Conservation (phyloP, 2,329 filamentous ascomycete genomes). For the Calonectria pseudoreteaudii region DNA sequence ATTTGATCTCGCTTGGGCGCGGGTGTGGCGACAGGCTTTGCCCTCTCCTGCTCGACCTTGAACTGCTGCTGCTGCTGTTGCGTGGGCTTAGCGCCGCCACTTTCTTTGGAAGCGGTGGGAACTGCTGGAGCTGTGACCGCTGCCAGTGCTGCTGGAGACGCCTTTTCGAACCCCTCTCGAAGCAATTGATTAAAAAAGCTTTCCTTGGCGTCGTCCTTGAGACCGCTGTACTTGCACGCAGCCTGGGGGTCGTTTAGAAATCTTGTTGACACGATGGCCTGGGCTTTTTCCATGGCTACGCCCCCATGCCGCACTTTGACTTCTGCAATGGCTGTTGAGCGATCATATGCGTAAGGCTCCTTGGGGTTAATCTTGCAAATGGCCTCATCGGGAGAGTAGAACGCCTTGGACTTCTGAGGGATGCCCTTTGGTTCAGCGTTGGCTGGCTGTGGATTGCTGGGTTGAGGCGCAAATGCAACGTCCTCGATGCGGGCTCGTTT, state of each 20-base stretch:
- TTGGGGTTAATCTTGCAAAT: slow-evolving; percentile 26
- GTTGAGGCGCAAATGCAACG: not conserved
- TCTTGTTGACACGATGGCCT: slow-evolving; percentile 30
- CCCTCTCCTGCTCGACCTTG: not conserved
- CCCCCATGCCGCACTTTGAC: slow-evolving; percentile 30
- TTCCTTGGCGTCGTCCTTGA: slow-evolving; percentile 9
- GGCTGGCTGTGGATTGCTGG: not conserved
- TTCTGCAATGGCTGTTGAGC: slow-evolving; percentile 32
- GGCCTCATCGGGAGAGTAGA: slow-evolving; percentile 24
- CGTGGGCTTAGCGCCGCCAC: not conserved
- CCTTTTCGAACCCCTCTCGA: not conserved
- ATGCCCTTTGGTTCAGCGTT: not conserved
- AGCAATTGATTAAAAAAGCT: slow-evolving; percentile 9
- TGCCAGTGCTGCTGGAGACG: not conserved
- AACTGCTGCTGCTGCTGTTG: no score
- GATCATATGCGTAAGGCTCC: slow-evolving; percentile 8
- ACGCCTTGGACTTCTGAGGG: not conserved
- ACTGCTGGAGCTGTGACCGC: not conserved
- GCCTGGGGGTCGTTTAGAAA: slow-evolving; percentile 4
- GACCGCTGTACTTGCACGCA: not conserved
- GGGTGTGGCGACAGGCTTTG: slow-evolving; percentile 14
- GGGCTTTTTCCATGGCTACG: slow-evolving; percentile 30
- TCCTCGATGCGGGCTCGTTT: slow-evolving; percentile 31
- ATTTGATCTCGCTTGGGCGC: not conserved
- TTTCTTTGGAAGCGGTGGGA: not conserved